Percentiles rank a stretch among this genome's conserved stretches.
Evolutionary conservation across 78 protist species (phyloP).

Genomic region (Dictyostelium capitatum): DNA sequence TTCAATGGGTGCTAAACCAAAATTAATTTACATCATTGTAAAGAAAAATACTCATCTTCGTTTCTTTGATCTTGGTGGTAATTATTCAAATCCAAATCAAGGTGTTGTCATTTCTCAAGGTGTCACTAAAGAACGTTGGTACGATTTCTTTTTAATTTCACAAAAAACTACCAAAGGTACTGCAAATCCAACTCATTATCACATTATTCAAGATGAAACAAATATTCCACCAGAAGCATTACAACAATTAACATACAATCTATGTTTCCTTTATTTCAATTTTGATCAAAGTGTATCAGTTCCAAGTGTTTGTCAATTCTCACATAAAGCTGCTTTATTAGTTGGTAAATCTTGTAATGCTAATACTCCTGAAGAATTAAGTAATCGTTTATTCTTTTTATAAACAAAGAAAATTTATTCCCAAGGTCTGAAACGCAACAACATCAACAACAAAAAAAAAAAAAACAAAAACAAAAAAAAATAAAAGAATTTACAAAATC

Average conservation of each 20-base stretch:
- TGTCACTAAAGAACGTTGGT: slow-evolving; percentile 23
- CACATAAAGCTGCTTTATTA: slow-evolving; percentile 80
- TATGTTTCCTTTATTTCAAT: slow-evolving; percentile 14
- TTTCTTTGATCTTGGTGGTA: slow-evolving; percentile 9
- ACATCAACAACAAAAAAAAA: no score
- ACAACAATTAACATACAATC: slow-evolving; percentile 28
- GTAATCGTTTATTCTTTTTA: slow-evolving; percentile 19
- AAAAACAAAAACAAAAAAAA: no score
- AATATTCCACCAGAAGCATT: neutral
- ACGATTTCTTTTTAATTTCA: slow-evolving; percentile 66
- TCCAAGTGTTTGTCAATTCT: slow-evolving; percentile 80
- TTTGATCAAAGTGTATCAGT: slow-evolving; percentile 27
- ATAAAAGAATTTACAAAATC: no score
- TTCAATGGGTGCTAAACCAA: slow-evolving; percentile 23
- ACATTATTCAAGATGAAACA: slow-evolving; percentile 38
- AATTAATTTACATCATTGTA: slow-evolving; percentile 44
- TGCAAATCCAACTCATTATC: slow-evolving; percentile 73
- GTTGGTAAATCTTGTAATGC: slow-evolving; percentile 46
- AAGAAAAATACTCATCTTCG: slow-evolving; percentile 73
- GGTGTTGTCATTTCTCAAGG: slow-evolving; percentile 54
- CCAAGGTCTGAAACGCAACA: no score
- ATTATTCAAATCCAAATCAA: slow-evolving; percentile 44
- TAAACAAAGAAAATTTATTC: neutral
- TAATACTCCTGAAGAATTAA: neutral
- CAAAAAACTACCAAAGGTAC: slow-evolving; percentile 9